These are phyloP conservation scores for Volvox carteri DNA, from an alignment of 163 green algal species.

Conservation along the genomic window DNA sequence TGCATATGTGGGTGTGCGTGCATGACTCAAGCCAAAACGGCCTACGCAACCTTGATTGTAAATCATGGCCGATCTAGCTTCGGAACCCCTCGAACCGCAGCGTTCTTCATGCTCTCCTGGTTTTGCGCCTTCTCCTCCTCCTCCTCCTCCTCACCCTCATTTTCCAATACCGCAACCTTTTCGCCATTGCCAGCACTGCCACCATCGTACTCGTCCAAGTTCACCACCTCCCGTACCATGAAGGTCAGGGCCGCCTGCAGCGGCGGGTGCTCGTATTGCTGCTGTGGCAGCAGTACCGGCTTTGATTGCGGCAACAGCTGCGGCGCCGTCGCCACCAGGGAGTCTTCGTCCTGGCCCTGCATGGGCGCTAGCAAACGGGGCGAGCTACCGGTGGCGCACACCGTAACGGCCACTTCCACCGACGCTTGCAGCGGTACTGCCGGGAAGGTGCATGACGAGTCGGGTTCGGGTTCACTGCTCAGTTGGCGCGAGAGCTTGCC, in stretches of 20 bases:
- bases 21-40: too few species aligned
- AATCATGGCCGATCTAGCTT: background rate
- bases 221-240: background rate
- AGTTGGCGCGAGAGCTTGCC: background rate
- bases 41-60: too few species aligned
- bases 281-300: background rate
- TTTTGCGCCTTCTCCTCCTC: too few species aligned
- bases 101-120: background rate
- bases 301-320: background rate
- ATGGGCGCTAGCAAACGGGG: background rate
- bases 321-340: background rate
- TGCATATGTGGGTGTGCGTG: too few species aligned
- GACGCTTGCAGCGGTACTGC: background rate
- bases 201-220: background rate
- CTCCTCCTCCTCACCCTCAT: background rate
- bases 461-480: background rate
- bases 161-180: background rate
- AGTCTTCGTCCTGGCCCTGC: background rate
- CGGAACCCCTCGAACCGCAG: background rate
- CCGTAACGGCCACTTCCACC: background rate
- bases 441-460: background rate
- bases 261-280: background rate
- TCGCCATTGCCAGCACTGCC: background rate
- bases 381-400: background rate
- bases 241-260: conserved; percentile 9